Percentiles rank a stretch among this genome's conserved stretches.
These are phyloP conservation scores for Phlebiopsis gigantea DNA, from an alignment of 768 basidiomycete species.

Conservation along the genomic window DNA sequence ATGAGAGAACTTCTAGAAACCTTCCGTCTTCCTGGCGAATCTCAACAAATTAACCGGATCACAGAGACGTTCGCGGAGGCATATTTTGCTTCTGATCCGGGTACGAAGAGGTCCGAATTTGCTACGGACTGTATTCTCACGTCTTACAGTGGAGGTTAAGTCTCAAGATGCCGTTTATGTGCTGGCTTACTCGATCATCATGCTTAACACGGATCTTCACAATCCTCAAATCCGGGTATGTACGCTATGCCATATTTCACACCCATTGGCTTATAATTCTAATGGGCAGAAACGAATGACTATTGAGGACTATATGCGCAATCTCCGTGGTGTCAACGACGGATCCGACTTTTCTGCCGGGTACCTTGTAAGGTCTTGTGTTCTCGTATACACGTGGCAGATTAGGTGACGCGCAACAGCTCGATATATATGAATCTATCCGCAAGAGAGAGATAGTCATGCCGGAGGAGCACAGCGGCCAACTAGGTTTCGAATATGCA, in stretches of 20 bases:
- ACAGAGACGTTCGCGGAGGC: conserved; percentile 92
- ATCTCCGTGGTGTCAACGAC: conserved; percentile 90
- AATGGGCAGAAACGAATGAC: conserved; percentile 84
- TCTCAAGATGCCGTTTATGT: conserved; percentile 92
- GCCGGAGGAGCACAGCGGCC: conserved; percentile 96
- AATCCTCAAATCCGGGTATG: conserved; percentile 88
- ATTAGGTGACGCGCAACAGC: conserved; percentile 37
- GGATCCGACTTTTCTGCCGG: conserved; percentile 77
- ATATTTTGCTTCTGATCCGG: conserved; percentile 82
- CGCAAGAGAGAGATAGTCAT: conserved; percentile 92
- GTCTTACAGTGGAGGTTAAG: conserved; percentile 70
- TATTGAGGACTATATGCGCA: conserved; percentile 88
- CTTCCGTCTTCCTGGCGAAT: conserved; percentile 92
- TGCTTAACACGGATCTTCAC: conserved; percentile 97
- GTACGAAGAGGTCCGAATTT: conserved; percentile 29
- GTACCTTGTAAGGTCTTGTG: conserved; percentile 60
- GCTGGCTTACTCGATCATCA: conserved; percentile 90
- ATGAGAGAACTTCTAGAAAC: conserved; percentile 92
- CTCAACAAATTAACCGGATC: conserved; percentile 90
- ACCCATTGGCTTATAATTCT: conserved; percentile 1
- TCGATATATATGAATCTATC: conserved; percentile 90
- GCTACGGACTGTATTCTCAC: neutral
- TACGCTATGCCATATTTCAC: neutral
- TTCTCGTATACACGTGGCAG: neutral
- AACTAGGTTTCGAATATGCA: conserved; percentile 96